Conservation (phyloP, 1,284 basidiomycete genomes). For the Peniophora sp. region DNA sequence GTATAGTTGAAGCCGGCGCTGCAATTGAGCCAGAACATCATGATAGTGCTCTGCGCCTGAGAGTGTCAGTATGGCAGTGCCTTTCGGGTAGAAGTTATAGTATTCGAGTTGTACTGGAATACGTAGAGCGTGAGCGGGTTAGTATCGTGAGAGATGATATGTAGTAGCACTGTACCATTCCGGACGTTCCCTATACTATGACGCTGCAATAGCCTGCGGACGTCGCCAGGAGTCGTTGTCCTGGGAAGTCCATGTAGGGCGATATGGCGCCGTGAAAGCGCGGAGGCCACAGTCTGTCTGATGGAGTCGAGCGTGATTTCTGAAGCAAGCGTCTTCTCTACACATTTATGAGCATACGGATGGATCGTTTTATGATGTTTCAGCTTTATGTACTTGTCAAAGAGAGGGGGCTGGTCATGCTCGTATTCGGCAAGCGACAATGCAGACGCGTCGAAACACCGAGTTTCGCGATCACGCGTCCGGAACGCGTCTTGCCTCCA, state of each 20-base stretch:
- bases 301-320: no score
- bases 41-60: conserved; percentile 29
- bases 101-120: conserved; percentile 54
- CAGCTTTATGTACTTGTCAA: conserved; percentile 1
- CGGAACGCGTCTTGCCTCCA: not conserved
- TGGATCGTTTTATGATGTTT: no score
- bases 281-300: no score
- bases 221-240: conserved; percentile 46
- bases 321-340: no score
- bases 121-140: not conserved
- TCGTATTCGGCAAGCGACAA: no score
- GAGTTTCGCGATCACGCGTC: no score
- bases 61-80: conserved; percentile 48
- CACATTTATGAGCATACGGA: no score
- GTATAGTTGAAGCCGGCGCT: conserved; percentile 31
- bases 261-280: conserved; percentile 23
- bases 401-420: no score
- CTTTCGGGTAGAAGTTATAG: conserved; percentile 46
- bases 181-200: conserved; percentile 43
- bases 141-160: no score
- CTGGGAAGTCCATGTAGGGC: conserved; percentile 39
- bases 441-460: no score
- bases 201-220: conserved; percentile 41
- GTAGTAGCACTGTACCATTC: conserved; percentile 31
- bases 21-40: not conserved